Conservation (phyloP, 75 land plant genomes). For the Larix kaempferi region DNA sequence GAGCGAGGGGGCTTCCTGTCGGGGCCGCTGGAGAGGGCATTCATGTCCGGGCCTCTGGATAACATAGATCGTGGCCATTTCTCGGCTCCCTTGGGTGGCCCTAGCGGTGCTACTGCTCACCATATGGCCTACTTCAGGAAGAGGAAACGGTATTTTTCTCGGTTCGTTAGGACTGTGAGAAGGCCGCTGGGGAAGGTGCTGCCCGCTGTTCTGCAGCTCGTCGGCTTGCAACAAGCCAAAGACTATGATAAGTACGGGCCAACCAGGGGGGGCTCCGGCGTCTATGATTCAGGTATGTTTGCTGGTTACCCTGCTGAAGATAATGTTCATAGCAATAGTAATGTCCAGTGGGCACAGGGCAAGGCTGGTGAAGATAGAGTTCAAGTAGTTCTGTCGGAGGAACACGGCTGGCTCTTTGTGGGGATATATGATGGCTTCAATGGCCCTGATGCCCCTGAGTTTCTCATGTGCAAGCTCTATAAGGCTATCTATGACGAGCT, state of each 20-base stretch:
- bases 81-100: conserved; percentile 63
- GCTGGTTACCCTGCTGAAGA: conserved; percentile 28
- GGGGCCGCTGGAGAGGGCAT: conserved; percentile 79
- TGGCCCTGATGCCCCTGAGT: conserved; percentile 98
- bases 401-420: conserved; percentile 95
- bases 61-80: conserved; percentile 48
- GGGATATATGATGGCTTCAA: conserved; percentile 99
- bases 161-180: conserved; percentile 55
- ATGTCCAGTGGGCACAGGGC: conserved; percentile 96
- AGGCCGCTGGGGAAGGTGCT: conserved; percentile 41
- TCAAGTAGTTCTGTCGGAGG: conserved; percentile 98
- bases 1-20: conserved; percentile 79
- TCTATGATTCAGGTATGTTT: conserved; percentile 9
- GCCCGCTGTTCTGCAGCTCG: conserved; percentile 2
- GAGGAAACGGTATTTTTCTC: conserved; percentile 37
- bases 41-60: conserved; percentile 55
- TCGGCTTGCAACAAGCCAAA: conserved; percentile 22
- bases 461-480: conserved; percentile 84
- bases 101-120: neutral
- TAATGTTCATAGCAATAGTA: conserved; percentile 17
- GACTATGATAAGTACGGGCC: neutral
- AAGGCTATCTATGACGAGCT: conserved; percentile 71
- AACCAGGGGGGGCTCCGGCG: neutral
- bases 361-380: conserved; percentile 98
- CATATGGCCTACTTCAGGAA: conserved; percentile 13